A percentile compares a stretch with the other conserved stretches of the same genome.
phyloP scores from a whole-genome alignment of 306 rosid genomes.

The Trifolium dubium region DNA sequence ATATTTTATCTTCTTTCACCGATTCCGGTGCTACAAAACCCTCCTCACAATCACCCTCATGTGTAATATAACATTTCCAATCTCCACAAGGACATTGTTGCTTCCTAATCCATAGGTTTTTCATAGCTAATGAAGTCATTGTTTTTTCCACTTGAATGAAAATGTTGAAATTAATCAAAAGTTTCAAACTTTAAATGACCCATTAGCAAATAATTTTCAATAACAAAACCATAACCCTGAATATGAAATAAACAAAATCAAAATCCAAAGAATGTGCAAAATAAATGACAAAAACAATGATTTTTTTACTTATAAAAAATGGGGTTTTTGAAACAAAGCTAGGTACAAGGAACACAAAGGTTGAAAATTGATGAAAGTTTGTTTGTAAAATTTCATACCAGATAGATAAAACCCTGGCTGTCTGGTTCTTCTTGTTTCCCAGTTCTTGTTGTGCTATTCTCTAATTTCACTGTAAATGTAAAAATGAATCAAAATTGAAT shows the following conservation, averaged over 20 bases:
- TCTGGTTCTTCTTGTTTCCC: neutral
- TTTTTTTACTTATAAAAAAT: neutral
- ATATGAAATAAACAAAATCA: constrained; percentile 23
- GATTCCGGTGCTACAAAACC: constrained; percentile 59
- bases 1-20: constrained; percentile 51
- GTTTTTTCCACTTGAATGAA: constrained; percentile 34
- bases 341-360: neutral
- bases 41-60: constrained; percentile 75
- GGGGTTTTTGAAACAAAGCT: neutral
- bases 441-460: neutral
- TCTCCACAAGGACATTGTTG: constrained; percentile 99
- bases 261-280: constrained; percentile 16
- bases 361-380: neutral
- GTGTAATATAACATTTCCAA: constrained; percentile 88
- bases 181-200: constrained; percentile 39
- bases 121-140: constrained; percentile 64
- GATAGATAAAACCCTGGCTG: neutral
- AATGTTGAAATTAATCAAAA: constrained; percentile 37
- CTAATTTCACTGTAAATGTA: neutral
- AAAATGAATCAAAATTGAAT: neutral
- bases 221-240: neutral
- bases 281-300: neutral
- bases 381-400: constrained; percentile 6
- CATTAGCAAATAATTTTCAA: constrained; percentile 28
- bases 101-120: constrained; percentile 82